These are phyloP conservation scores for Paecilomyces dactylethromorphus DNA, from an alignment of 2,329 filamentous ascomycete species.

Conservation along the genomic window DNA sequence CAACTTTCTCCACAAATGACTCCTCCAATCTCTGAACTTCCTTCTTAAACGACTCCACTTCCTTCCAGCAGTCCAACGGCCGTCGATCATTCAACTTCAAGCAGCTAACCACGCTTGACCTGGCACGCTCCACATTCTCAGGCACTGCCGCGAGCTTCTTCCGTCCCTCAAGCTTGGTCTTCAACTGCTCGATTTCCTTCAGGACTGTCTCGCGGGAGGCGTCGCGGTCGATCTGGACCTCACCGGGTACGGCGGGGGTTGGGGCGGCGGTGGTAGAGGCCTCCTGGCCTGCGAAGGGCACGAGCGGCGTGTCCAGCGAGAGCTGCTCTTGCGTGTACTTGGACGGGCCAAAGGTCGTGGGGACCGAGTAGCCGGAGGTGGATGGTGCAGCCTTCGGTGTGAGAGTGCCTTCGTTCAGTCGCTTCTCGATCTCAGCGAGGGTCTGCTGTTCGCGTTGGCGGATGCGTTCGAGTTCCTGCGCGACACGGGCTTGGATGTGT, in stretches of 20 bases:
- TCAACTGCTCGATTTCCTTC: slow-evolving; percentile 52
- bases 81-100: slow-evolving; percentile 76
- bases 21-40: slow-evolving; percentile 83
- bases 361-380: slow-evolving; percentile 11
- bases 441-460: slow-evolving; percentile 63
- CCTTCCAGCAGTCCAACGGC: slow-evolving; percentile 89
- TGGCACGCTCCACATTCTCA: slow-evolving; percentile 65
- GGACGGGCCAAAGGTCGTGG: slow-evolving; percentile 15
- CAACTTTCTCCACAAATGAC: slow-evolving; percentile 77
- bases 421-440: slow-evolving; percentile 62
- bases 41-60: slow-evolving; percentile 84
- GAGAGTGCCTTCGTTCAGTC: slow-evolving; percentile 37
- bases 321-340: slow-evolving; percentile 5
- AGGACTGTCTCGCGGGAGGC: slow-evolving; percentile 48
- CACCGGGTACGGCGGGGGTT: slow-evolving; percentile 10
- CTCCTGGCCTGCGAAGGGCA: slow-evolving; percentile 36
- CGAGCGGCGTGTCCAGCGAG: slow-evolving; percentile 35
- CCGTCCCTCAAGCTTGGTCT: slow-evolving; percentile 53
- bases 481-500: slow-evolving; percentile 80
- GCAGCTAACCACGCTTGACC: slow-evolving; percentile 70
- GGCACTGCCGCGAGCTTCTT: slow-evolving; percentile 60
- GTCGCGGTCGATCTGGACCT: slow-evolving; percentile 31
- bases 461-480: slow-evolving; percentile 75
- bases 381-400: slow-evolving; percentile 20
- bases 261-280: slow-evolving; percentile 3